phyloP scores from a whole-genome alignment of 345 rosid genomes.

The Nephelium lappaceum region DNA sequence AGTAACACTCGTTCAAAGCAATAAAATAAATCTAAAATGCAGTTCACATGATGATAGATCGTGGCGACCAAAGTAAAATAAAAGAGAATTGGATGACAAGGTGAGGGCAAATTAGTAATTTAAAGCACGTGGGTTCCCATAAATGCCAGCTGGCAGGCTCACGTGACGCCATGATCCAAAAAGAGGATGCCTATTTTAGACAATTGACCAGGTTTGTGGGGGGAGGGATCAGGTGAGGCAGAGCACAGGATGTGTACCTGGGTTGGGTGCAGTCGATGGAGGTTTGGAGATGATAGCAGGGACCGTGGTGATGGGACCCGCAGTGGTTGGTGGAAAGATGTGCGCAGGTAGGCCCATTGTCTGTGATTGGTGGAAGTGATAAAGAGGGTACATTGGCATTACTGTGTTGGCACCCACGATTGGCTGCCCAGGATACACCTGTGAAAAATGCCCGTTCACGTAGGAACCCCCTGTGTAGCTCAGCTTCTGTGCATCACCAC shows the following conservation, averaged over 20 bases:
- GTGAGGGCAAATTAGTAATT: constrained; percentile 17
- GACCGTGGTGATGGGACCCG: constrained; percentile 44
- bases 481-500: constrained; percentile 52
- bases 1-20: too few relatives aligned
- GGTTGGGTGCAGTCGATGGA: constrained; percentile 43
- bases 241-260: constrained; percentile 48
- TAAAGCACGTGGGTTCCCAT: constrained; percentile 27
- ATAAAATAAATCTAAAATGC: too few relatives aligned
- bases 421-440: constrained; percentile 71
- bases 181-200: constrained; percentile 14
- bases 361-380: constrained; percentile 72
- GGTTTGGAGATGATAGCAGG: constrained; percentile 62
- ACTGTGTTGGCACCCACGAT: constrained; percentile 67
- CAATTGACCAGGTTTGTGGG: constrained; percentile 27
- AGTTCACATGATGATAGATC: too few relatives aligned
- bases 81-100: not conserved
- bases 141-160: constrained; percentile 36
- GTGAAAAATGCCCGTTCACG: constrained; percentile 67
- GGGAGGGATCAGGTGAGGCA: constrained; percentile 31
- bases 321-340: constrained; percentile 45
- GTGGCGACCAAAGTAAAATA: not conserved
- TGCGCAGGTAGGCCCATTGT: constrained; percentile 81
- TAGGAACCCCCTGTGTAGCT: constrained; percentile 74
- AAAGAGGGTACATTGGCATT: constrained; percentile 84
- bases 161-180: constrained; percentile 63